Evolutionary conservation across 306 rosid species (phyloP), one percentile per base, ranked within the genome.

Genomic region (Lotus japonicus): DNA sequence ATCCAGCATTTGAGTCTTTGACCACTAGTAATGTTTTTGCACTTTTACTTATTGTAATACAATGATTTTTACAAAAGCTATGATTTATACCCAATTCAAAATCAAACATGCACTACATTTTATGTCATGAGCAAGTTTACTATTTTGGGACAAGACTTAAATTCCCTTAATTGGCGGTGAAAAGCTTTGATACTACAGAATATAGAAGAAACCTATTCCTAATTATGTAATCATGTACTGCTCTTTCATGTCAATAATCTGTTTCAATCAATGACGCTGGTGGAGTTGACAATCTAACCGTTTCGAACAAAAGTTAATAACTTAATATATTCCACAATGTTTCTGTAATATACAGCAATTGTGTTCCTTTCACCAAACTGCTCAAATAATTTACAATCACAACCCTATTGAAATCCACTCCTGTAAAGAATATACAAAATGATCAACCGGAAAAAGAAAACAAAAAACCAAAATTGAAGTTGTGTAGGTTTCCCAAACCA

Each of bases 331-430:
- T 68, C 31, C 76, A 53, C 65, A 45, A 15, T 56, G 44, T 50
- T 51, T 58, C 2, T 50, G 33, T 17, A 10, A 58, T 58, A 55
- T 66, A 66, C 59, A 50, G 7, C 11, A 66, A 66, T 58, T 13
- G n/a, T 51, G 17, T 31, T 58, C 13, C 65, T 78, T 59, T 6
- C 7, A 36, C 42, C 14, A 23, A 38, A 54, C 61, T 10, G 19
- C 35, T 42, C 26, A 10, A 33, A 17, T 48, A 44, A 68, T 33
- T 62, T 46, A 46, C 15, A 72, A 44, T 19, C 9, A 19, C 76
- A 61, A 61, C 39, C 39, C 44, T 53, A 14, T 50, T 11, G 36
- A 64, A 7, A 68, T 45, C 12, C 68, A 73, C 62, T 73, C 75
- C 9, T 9, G 44, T 73, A 52, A 14, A 59, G 11, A 21, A n/a